A percentile compares a stretch with the other conserved stretches of the same genome.
Conservation (phyloP, 2,329 filamentous ascomycete genomes). For the Cladosporium velox region DNA sequence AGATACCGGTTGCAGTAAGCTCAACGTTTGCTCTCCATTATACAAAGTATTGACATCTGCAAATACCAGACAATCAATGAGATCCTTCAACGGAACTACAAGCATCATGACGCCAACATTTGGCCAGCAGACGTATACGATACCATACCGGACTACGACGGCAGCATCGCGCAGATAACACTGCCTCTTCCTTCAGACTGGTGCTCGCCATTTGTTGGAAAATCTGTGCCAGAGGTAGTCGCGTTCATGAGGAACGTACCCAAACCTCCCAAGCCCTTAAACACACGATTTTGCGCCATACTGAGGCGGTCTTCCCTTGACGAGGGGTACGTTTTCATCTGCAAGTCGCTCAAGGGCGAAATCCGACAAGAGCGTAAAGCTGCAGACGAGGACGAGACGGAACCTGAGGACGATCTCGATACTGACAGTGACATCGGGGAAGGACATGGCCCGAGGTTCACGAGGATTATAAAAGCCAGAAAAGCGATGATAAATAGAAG, state of each 20-base stretch:
- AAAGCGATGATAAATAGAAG: background rate
- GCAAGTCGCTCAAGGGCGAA: background rate
- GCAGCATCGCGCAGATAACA: background rate
- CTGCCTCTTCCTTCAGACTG: background rate
- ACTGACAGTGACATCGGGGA: too few species aligned
- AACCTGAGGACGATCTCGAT: too few species aligned
- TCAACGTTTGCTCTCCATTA: background rate
- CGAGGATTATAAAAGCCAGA: background rate
- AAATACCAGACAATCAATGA: background rate
- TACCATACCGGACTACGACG: background rate
- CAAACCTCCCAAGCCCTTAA: background rate
- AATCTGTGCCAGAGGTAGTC: background rate
- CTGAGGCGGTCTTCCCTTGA: background rate
- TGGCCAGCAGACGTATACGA: background rate
- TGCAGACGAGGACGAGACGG: background rate
- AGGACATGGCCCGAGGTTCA: too few species aligned
- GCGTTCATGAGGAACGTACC: background rate
- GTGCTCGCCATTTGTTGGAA: conserved; percentile 1
- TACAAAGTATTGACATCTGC: background rate
- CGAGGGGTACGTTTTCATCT: background rate
- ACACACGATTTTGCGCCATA: background rate
- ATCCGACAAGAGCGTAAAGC: background rate
- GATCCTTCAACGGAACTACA: background rate
- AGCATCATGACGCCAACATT: background rate
- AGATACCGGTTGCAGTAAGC: background rate